phyloP scores from a whole-genome alignment of 1,139 yeast species.

The Candida mesenterica region DNA sequence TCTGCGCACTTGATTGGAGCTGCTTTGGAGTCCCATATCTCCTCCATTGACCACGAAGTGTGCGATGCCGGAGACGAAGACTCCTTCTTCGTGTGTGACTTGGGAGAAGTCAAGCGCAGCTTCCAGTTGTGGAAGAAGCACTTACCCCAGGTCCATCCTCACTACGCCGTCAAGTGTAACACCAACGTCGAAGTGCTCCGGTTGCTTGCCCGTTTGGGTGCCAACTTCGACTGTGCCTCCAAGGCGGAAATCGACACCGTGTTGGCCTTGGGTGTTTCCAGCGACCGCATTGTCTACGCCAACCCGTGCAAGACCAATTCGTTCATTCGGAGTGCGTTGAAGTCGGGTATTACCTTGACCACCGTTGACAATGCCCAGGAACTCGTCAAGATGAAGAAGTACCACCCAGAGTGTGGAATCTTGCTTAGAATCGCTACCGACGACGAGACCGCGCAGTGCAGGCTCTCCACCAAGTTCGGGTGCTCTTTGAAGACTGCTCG shows the following conservation, averaged over 20 bases:
- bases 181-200: conserved; percentile 62
- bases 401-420: conserved; percentile 68
- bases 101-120: conserved; percentile 67
- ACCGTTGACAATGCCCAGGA: conserved; percentile 92
- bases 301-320: conserved; percentile 91
- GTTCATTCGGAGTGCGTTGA: conserved; percentile 68
- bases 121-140: conserved; percentile 56
- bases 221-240: conserved; percentile 93
- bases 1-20: conserved; percentile 15
- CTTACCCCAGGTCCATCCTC: conserved; percentile 78
- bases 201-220: conserved; percentile 58
- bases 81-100: conserved; percentile 86
- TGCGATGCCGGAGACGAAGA: conserved; percentile 81
- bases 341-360: conserved; percentile 59
- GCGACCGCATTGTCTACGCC: conserved; percentile 79
- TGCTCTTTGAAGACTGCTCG: conserved; percentile 61
- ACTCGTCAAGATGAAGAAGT: conserved; percentile 64
- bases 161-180: conserved; percentile 94
- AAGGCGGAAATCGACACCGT: conserved; percentile 75
- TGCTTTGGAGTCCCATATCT: conserved; percentile 44
- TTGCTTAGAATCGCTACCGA: conserved; percentile 85
- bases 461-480: conserved; percentile 87
- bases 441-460: conserved; percentile 85
- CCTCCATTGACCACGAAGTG: conserved; percentile 50
- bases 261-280: conserved; percentile 58